Conservation (phyloP, 2,329 filamentous ascomycete genomes). For the Beauveria scarabaeidicola region DNA sequence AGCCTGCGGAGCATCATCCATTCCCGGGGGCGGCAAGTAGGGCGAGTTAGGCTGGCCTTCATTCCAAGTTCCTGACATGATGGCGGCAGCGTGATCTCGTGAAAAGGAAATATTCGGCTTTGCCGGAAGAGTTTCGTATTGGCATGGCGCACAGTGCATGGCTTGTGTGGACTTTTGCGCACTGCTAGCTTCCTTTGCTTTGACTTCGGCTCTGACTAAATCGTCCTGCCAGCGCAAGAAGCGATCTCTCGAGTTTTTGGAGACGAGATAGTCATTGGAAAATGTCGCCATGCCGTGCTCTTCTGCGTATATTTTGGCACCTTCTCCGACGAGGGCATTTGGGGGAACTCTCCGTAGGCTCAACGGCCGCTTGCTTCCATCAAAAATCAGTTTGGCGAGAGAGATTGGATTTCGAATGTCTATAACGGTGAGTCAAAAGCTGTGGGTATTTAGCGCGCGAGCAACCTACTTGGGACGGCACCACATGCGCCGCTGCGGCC, state of each 20-base stretch:
- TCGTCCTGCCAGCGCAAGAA: conserved; percentile 74
- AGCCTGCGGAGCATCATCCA: conserved; percentile 2
- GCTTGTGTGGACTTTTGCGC: conserved; percentile 13
- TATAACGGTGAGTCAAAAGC: conserved; percentile 28
- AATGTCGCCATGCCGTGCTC: conserved; percentile 67
- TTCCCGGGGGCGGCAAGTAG: conserved; percentile 13
- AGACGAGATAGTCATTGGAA: conserved; percentile 71
- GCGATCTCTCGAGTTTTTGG: conserved; percentile 67
- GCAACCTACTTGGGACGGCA: conserved; percentile 70
- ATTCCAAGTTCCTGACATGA: conserved; percentile 52
- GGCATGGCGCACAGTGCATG: conserved; percentile 19
- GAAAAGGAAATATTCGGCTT: conserved; percentile 19
- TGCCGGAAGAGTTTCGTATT: conserved; percentile 26
- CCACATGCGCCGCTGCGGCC: conserved; percentile 91
- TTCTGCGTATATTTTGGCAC: conserved; percentile 77
- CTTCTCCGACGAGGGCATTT: conserved; percentile 79
- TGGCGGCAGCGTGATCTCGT: conserved; percentile 44
- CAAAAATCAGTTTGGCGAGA: conserved; percentile 73
- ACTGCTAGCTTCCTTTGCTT: conserved; percentile 21
- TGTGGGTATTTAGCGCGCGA: not conserved
- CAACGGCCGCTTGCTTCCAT: conserved; percentile 66
- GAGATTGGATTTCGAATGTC: conserved; percentile 90
- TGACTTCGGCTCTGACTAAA: conserved; percentile 52
- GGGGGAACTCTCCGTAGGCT: conserved; percentile 83
- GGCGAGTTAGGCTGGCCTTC: conserved; percentile 56